A percentile compares a stretch with the other conserved stretches of the same genome.
Conservation (phyloP, 2,329 filamentous ascomycete genomes). For the Mycosphaerelloides madeirae region DNA sequence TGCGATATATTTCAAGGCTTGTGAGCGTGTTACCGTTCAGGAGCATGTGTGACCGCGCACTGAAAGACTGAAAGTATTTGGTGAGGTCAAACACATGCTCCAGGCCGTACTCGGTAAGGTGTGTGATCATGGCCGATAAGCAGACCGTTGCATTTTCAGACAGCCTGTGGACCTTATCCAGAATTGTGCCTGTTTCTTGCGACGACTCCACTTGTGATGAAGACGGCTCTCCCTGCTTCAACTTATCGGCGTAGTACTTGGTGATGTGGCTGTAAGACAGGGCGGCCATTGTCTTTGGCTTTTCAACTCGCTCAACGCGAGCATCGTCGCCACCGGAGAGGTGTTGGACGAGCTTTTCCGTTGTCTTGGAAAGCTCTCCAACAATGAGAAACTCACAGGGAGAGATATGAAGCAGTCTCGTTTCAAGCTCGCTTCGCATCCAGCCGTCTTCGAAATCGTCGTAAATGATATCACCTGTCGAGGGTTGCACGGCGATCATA, state of each 20-base stretch:
- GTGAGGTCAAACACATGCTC: constrained; percentile 95
- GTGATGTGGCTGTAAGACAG: constrained; percentile 86
- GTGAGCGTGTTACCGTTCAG: constrained; percentile 92
- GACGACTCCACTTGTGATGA: constrained; percentile 41
- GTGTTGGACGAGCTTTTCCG: constrained; percentile 86
- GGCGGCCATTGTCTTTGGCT: constrained; percentile 73
- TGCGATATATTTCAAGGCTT: constrained; percentile 92
- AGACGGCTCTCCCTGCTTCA: constrained; percentile 50
- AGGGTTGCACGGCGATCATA: constrained; percentile 88
- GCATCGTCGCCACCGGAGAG: constrained; percentile 84
- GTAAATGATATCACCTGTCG: constrained; percentile 92
- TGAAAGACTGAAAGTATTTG: constrained; percentile 96
- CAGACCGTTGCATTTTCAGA: constrained; percentile 85
- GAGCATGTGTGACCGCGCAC: constrained; percentile 88
- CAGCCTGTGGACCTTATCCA: constrained; percentile 81
- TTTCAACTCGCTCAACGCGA: constrained; percentile 73
- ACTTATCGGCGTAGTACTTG: constrained; percentile 83
- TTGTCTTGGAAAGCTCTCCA: constrained; percentile 81
- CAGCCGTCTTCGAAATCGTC: constrained; percentile 96
- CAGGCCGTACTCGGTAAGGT: constrained; percentile 84
- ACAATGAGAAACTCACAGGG: constrained; percentile 94
- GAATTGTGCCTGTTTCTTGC: constrained; percentile 52
- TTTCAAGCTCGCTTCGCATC: constrained; percentile 95
- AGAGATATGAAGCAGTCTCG: constrained; percentile 87
- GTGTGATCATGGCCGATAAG: constrained; percentile 91